phyloP scores from a whole-genome alignment of 345 rosid species.

The Salix viminalis region DNA sequence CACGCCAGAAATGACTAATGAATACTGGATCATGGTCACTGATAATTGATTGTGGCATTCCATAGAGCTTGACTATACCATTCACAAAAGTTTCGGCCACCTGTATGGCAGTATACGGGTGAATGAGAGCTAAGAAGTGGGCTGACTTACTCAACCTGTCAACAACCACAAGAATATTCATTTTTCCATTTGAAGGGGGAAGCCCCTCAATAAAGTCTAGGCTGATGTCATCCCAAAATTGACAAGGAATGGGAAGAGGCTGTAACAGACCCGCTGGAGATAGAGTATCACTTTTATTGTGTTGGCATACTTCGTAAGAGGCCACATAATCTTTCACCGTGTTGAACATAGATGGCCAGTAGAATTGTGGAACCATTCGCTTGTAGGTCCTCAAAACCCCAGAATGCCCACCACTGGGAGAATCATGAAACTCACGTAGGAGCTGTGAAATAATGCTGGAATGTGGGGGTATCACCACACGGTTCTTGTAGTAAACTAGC shows the following conservation, averaged over 20 bases:
- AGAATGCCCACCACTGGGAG: background rate
- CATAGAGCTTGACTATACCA: too few species aligned
- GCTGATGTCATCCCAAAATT: background rate
- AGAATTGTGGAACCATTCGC: fast-evolving
- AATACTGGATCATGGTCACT: too few species aligned
- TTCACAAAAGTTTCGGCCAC: too few species aligned
- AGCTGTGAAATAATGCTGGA: too few species aligned
- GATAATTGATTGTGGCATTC: too few species aligned
- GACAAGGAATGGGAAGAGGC: background rate
- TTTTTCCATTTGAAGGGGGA: background rate
- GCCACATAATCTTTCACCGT: background rate
- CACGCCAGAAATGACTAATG: too few species aligned
- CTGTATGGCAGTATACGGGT: background rate
- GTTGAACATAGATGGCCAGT: too few species aligned
- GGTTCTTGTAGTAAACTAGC: too few species aligned
- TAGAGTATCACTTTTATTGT: background rate
- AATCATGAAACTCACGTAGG: too few species aligned
- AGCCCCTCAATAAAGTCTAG: background rate
- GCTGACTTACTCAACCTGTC: background rate
- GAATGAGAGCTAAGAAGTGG: background rate
- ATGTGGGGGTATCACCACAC: too few species aligned
- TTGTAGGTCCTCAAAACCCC: too few species aligned
- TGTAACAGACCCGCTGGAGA: background rate
- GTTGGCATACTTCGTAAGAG: background rate
- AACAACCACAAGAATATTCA: background rate